Conservation (phyloP, 768 basidiomycete genomes). For the Boletus eberwhitei region DNA sequence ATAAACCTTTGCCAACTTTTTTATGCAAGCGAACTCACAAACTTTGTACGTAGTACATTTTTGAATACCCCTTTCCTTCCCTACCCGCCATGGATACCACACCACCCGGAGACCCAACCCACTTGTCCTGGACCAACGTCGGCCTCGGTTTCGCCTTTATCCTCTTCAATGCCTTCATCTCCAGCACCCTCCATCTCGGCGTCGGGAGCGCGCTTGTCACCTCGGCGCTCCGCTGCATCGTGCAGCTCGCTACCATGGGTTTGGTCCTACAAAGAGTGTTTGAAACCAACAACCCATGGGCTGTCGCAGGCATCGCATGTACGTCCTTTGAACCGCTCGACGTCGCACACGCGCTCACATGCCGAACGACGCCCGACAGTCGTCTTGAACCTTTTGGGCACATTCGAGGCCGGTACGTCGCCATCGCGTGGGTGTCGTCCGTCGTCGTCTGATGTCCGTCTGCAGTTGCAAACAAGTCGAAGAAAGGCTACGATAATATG, state of each 20-base stretch:
- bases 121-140: slow-evolving; percentile 72
- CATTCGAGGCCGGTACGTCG: slow-evolving; percentile 66
- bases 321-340: slow-evolving; percentile 28
- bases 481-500: slow-evolving; percentile 71
- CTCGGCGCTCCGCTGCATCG: slow-evolving; percentile 68
- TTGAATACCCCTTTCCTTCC: too few species aligned
- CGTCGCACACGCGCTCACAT: neutral
- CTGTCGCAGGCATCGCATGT: slow-evolving; percentile 72
- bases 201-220: slow-evolving; percentile 65
- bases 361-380: slow-evolving; percentile 34
- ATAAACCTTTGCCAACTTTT: neutral
- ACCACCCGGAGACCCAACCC: slow-evolving; percentile 19
- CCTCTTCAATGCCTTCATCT: slow-evolving; percentile 65
- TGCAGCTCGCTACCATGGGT: slow-evolving; percentile 76
- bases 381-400: slow-evolving; percentile 72
- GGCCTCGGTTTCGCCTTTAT: slow-evolving; percentile 73
- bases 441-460: neutral
- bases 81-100: slow-evolving; percentile 31
- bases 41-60: too few species aligned
- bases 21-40: too few species aligned
- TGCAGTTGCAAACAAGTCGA: slow-evolving; percentile 74
- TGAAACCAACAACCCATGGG: slow-evolving; percentile 69
- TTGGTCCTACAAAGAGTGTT: slow-evolving; percentile 71
- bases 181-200: slow-evolving; percentile 61
- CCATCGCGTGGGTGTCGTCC: neutral